Conservation (phyloP, 2,329 filamentous ascomycete genomes). For the Coleophoma crateriformis region DNA sequence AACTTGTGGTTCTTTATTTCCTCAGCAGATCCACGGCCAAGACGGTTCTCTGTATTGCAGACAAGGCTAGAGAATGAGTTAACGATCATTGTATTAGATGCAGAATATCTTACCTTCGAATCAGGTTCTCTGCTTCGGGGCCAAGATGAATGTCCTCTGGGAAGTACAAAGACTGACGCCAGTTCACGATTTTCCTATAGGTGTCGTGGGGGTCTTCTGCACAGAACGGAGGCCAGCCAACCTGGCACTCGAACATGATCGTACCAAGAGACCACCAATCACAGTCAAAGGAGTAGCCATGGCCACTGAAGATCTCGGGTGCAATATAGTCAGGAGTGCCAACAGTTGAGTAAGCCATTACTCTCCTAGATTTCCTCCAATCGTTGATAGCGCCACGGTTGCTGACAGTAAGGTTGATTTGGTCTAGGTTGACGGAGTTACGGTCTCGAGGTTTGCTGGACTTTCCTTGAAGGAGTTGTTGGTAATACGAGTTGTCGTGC, state of each 20-base stretch:
- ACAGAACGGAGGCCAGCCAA: slow-evolving; percentile 98
- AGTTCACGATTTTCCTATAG: slow-evolving; percentile 98
- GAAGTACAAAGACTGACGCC: slow-evolving; percentile 93
- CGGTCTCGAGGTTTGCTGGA: slow-evolving; percentile 71
- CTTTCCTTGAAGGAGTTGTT: slow-evolving; percentile 82
- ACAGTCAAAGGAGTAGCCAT: slow-evolving; percentile 93
- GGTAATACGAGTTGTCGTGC: slow-evolving; percentile 97
- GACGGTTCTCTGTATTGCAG: slow-evolving; percentile 86
- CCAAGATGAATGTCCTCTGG: slow-evolving; percentile 90
- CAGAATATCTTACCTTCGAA: slow-evolving; percentile 64
- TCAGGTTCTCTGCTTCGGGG: slow-evolving; percentile 83
- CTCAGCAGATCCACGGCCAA: slow-evolving; percentile 79
- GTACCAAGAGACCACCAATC: slow-evolving; percentile 99
- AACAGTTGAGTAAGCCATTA: slow-evolving; percentile 97
- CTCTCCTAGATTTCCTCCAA: slow-evolving; percentile 90
- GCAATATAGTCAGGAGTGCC: slow-evolving; percentile 98
- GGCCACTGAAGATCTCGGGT: slow-evolving; percentile 94
- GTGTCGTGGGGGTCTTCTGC: slow-evolving; percentile 96
- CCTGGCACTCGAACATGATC: slow-evolving; percentile 99
- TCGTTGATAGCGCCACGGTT: slow-evolving; percentile 98
- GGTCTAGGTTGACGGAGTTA: slow-evolving; percentile 91
- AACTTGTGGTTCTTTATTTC: slow-evolving; percentile 94
- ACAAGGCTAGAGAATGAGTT: slow-evolving; percentile 59
- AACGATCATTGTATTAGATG: no score
- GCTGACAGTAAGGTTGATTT: slow-evolving; percentile 96